A percentile compares a stretch with the other conserved stretches of the same genome.
These are phyloP conservation scores for Euphorbia celastroides DNA, from an alignment of 441 rosid genomes.

Conservation along the genomic window DNA sequence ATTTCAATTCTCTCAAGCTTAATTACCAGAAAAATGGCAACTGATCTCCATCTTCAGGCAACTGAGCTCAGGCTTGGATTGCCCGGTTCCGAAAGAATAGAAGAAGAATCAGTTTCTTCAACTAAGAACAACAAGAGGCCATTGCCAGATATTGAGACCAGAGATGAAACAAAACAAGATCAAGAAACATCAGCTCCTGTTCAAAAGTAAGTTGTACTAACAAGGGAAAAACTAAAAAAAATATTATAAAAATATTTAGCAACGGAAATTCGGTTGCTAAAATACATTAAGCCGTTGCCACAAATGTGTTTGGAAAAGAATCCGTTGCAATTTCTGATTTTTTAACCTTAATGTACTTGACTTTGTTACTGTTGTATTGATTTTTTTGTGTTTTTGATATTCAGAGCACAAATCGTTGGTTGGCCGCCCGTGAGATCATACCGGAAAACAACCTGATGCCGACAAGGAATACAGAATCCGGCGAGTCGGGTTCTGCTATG, in stretches of 20 bases:
- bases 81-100: conserved; percentile 51
- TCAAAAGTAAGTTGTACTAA: conserved; percentile 48
- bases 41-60: conserved; percentile 60
- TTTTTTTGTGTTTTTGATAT: conserved; percentile 2
- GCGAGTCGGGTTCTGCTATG: conserved; percentile 42
- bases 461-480: conserved; percentile 48
- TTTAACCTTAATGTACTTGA: too few species aligned
- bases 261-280: too few species aligned
- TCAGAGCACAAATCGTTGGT: conserved; percentile 79
- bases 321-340: too few species aligned
- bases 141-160: conserved; percentile 21
- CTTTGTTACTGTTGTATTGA: not conserved
- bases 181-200: conserved; percentile 35
- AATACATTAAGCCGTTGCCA: too few species aligned
- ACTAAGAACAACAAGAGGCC: conserved; percentile 59
- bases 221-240: too few species aligned
- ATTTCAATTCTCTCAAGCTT: not conserved
- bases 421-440: conserved; percentile 87
- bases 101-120: conserved; percentile 27
- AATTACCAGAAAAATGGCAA: conserved; percentile 28
- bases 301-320: too few species aligned
- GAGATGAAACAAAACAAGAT: conserved; percentile 13
- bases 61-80: conserved; percentile 81
- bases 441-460: conserved; percentile 52
- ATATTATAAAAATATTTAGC: too few species aligned